These are phyloP conservation scores for Peribolospora kevripleyi DNA, from an alignment of 768 basidiomycete genomes.

Conservation along the genomic window DNA sequence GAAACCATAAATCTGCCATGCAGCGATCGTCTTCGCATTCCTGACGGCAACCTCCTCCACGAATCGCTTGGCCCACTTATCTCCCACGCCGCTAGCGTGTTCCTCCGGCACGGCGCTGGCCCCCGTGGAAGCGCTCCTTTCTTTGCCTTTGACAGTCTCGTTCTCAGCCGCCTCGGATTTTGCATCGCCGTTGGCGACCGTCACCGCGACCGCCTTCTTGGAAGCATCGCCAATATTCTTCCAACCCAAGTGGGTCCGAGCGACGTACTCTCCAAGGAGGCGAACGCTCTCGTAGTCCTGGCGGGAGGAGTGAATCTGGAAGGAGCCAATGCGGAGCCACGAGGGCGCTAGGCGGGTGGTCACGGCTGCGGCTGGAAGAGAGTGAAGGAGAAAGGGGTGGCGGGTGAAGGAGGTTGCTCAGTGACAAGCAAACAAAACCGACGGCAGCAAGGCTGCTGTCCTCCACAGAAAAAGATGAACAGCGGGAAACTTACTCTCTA, in stretches of 20 bases:
- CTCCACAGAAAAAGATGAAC: no score
- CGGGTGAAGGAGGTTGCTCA: slow-evolving; percentile 54
- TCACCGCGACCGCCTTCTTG: no score
- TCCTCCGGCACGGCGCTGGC: no score
- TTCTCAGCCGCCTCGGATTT: no score
- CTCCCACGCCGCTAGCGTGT: no score
- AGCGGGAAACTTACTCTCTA: slow-evolving; percentile 24
- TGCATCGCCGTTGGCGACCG: no score
- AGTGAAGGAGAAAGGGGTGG: no score
- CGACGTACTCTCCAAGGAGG: slow-evolving; percentile 37
- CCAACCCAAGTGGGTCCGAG: slow-evolving; percentile 12
- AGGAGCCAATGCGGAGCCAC: slow-evolving; percentile 57
- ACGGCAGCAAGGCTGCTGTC: slow-evolving; percentile 28
- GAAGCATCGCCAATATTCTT: slow-evolving; percentile 30
- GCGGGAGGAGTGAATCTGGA: slow-evolving; percentile 33
- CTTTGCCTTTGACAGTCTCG: slow-evolving; percentile 16
- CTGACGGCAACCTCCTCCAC: slow-evolving; percentile 54
- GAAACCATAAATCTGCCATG: slow-evolving; percentile 83
- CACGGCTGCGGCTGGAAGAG: slow-evolving; percentile 7
- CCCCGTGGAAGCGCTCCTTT: slow-evolving; percentile 17
- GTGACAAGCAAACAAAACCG: slow-evolving; percentile 15
- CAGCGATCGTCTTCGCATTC: slow-evolving; percentile 80
- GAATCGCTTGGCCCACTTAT: slow-evolving; percentile 17
- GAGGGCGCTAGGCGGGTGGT: slow-evolving; percentile 11
- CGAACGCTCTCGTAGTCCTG: slow-evolving; percentile 47